A percentile compares a stretch with the other conserved stretches of the same genome.
These are phyloP conservation scores for Chamaenerion angustifolium DNA, from an alignment of 345 rosid genomes.

Conservation along the genomic window DNA sequence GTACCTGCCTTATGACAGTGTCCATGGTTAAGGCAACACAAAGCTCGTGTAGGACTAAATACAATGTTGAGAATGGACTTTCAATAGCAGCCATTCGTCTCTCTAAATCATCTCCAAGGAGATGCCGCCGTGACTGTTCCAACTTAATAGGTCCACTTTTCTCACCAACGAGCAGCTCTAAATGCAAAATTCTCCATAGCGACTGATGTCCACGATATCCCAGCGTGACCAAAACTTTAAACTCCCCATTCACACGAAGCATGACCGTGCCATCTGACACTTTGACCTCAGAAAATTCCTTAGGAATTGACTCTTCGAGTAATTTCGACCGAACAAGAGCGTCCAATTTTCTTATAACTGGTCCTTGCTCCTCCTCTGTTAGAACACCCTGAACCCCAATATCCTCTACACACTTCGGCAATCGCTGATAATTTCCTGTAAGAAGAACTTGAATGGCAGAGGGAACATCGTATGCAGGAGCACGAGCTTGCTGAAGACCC, in stretches of 20 bases:
- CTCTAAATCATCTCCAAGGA: constrained; percentile 90
- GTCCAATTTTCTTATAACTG: constrained; percentile 80
- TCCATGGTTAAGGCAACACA: constrained; percentile 88
- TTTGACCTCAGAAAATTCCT: constrained; percentile 76
- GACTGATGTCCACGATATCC: constrained; percentile 90
- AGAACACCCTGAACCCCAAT: constrained; percentile 65
- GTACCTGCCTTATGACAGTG: constrained; percentile 89
- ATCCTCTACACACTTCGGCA: constrained; percentile 88
- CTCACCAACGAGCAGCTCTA: constrained; percentile 98
- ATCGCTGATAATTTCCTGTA: constrained; percentile 74
- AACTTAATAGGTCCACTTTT: constrained; percentile 58
- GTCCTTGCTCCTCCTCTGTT: constrained; percentile 68
- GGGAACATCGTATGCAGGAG: constrained; percentile 95
- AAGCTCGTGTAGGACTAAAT: constrained; percentile 81
- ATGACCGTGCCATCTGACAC: constrained; percentile 73
- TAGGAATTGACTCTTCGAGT: constrained; percentile 74
- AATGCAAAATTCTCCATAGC: constrained; percentile 95
- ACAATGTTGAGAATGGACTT: constrained; percentile 61
- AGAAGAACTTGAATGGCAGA: constrained; percentile 81
- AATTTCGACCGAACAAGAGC: constrained; percentile 75
- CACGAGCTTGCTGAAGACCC: constrained; percentile 94
- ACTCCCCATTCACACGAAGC: constrained; percentile 73
- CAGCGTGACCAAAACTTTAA: constrained; percentile 89
- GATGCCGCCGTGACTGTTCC: constrained; percentile 62
- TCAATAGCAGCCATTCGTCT: constrained; percentile 90